Base-by-base conservation (phyloP, 495 filamentous ascomycete species). In the Glutinoglossum americanum region DNA sequence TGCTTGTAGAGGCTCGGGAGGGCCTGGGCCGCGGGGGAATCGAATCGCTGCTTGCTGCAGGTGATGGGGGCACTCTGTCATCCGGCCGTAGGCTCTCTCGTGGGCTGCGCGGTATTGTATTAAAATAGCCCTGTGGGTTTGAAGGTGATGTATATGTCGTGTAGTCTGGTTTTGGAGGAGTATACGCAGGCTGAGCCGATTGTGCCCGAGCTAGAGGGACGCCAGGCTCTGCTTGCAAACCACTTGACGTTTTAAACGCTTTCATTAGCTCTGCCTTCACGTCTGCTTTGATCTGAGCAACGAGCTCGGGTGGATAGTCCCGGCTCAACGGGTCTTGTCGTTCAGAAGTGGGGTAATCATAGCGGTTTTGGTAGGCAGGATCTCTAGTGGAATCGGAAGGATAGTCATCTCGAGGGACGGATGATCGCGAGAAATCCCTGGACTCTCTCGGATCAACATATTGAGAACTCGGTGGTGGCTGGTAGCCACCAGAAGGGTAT, bases 1-100 rank as follows among this genome's bases (percentile, higher is more conserved):
- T 9, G 30, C 30, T 71, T 30, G 76, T 76, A 30, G 69, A 63
- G 26, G 33, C 25, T 25, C 54, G 54, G 4, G 19, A 35, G 17
- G 35, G 35, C 33, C 35, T 35, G 17, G 30, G 54, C 26, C 54
- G 54, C 27, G 19, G 9, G 13, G 54, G 25, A 23, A 6, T 30
- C 33, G 54, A 47, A 56, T 47, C 54, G n/a, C 35, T 41, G n/a
- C 41, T 45, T 21, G 23, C 30, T 0, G 35, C 54, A 3, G 54
- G 54, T 8, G 54, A 56, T 30, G 49, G 49, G 3, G 49, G 49
- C 11, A 23, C 49, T 53, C 26, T 27, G 13, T 30, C 49, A 30
- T 32, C 19, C 28, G 25, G 21, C 26, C 49, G 25, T 17, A 53
- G 25, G 1, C 11, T 19, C 15, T 53, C 49, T 53, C 49, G 23